Conservation (phyloP, 345 rosid species). For the Leavenworthia alabamica region DNA sequence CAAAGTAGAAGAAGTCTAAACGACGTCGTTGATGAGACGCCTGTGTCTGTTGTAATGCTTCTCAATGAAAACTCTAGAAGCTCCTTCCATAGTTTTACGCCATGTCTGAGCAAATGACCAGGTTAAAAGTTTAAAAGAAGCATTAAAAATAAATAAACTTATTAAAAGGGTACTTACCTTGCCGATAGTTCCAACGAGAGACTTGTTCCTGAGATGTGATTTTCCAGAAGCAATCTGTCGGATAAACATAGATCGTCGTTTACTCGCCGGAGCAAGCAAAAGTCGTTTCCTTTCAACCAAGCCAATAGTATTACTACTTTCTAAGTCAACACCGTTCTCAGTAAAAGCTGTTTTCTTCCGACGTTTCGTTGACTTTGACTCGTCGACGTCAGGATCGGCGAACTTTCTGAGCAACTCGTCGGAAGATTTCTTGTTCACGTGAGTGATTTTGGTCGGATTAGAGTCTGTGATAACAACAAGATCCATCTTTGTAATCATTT, state of each 20-base stretch:
- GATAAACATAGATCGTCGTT: conserved; percentile 39
- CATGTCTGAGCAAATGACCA: too few species aligned
- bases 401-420: conserved; percentile 85
- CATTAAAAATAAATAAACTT: too few species aligned
- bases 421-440: conserved; percentile 64
- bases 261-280: conserved; percentile 41
- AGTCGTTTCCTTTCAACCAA: conserved; percentile 60
- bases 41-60: conserved; percentile 69
- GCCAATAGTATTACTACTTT: conserved; percentile 5
- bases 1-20: conserved; percentile 16
- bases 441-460: conserved; percentile 38
- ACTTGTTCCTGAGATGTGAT: too few species aligned
- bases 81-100: conserved; percentile 84
- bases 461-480: conserved; percentile 11
- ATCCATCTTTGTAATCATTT: conserved; percentile 17
- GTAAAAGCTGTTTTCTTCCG: conserved; percentile 28
- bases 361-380: conserved; percentile 24
- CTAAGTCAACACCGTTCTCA: conserved; percentile 12
- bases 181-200: conserved; percentile 49
- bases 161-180: too few species aligned
- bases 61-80: conserved; percentile 64
- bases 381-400: conserved; percentile 41
- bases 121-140: too few species aligned
- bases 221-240: too few species aligned
- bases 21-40: conserved; percentile 65